Base-by-base conservation (phyloP, 2,329 filamentous ascomycete genomes). In the Sporothrix schenckii region DNA sequence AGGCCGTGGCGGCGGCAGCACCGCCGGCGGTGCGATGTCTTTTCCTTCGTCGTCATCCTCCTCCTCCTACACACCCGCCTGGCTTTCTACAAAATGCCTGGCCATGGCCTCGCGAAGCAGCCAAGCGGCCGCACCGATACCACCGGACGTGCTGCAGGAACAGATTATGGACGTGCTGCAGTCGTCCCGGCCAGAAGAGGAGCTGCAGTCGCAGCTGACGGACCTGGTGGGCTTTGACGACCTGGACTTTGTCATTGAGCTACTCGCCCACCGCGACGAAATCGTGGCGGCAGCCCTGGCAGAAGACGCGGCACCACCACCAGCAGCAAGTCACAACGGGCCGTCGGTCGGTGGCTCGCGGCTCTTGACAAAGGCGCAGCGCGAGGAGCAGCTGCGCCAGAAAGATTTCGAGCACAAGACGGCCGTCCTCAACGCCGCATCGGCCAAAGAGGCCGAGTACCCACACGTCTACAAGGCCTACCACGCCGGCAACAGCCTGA, bases 161-260 rank as follows among this genome's bases (percentile, higher is more conserved):
- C 93, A 97, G 78, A 87, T 98, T 49, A 81, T 89, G 52, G 91
- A 92, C 5, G 84, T 94, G 3, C 80, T 99, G 49, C 86, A 85
- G 9, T 92, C 92, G 4, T 81, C 82, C n/a, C 81, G 79, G 58
- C 85, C 87, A 44, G 91, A 97, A 71, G 92, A 97, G 71, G 93
- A 97, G 79, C 83, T 98, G n/a, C 94, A 98, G 79, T 94, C 93
- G 77, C 89, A 90, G 53, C 85, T 99, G 49, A 93, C 92, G 0
- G 95, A 99, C 75, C 87, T 97, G 56, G 85, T 99, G 72, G 95
- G 96, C 0, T 98, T 94, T 76, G 93, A 95, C 75, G 93, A 98
- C 77, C 84, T 99, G 21, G 94, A 99, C 74, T 89, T 99, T 76
- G 91, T 98, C 68, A 94, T 94, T 73, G 92, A 97, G 73, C 83